Percentiles rank a stretch among this genome's conserved stretches.
Evolutionary conservation across 352 stramenopile genomes (phyloP).

Genomic region (Phytophthora cactorum): DNA sequence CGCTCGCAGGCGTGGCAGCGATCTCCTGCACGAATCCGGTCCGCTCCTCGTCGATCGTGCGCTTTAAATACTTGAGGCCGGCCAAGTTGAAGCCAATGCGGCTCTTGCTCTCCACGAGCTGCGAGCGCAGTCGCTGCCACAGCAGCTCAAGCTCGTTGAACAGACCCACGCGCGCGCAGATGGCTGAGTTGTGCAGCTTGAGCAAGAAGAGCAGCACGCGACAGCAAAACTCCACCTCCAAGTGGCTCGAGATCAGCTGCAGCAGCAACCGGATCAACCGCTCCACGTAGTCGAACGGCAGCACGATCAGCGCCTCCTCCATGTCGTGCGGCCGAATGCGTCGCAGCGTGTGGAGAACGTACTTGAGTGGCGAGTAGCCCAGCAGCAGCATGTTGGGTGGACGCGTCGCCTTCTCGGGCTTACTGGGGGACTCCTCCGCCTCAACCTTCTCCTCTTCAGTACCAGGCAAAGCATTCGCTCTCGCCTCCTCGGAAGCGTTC

Average conservation of each 20-base stretch:
- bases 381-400: constrained; percentile 95
- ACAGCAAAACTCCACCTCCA: constrained; percentile 95
- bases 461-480: constrained; percentile 48
- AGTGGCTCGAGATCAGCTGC: constrained; percentile 84
- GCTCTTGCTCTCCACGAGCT: constrained; percentile 84
- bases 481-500: constrained; percentile 38
- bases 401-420: constrained; percentile 51
- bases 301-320: constrained; percentile 97
- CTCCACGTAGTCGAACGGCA: constrained; percentile 97
- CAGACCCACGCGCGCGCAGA: constrained; percentile 67
- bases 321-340: constrained; percentile 95
- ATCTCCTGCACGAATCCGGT: constrained; percentile 85
- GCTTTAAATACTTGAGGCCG: constrained; percentile 89
- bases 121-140: constrained; percentile 73
- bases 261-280: constrained; percentile 93
- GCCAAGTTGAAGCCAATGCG: constrained; percentile 90
- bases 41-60: constrained; percentile 78
- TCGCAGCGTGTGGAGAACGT: constrained; percentile 94
- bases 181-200: constrained; percentile 80
- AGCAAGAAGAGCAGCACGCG: constrained; percentile 79
- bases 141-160: constrained; percentile 85
- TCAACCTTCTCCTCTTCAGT: constrained; percentile 30
- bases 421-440: constrained; percentile 43
- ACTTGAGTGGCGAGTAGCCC: constrained; percentile 93
- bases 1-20: constrained; percentile 33